Percentiles rank a stretch among this genome's conserved stretches.
phyloP scores from a whole-genome alignment of 1,284 basidiomycete species.

The Tausonia pullulans region DNA sequence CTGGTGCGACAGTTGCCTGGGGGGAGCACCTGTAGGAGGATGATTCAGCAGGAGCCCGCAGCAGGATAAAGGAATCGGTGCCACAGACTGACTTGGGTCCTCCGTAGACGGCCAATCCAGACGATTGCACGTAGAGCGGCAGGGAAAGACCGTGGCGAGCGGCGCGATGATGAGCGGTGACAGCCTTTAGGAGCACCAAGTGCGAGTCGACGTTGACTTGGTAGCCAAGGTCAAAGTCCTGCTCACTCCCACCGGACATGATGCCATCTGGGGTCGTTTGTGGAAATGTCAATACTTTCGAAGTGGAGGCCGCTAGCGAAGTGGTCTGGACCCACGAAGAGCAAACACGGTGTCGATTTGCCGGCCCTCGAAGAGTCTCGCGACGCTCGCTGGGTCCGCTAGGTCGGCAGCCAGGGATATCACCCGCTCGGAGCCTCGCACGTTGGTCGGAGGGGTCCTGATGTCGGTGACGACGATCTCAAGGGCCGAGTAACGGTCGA shows the following conservation, averaged over 20 bases:
- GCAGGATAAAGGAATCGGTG: too few species aligned
- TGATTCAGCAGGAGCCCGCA: too few species aligned
- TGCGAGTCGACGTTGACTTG: conserved; percentile 51
- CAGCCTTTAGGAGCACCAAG: conserved; percentile 42
- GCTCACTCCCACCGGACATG: too few species aligned
- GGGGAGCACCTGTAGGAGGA: conserved; percentile 34
- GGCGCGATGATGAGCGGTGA: conserved; percentile 36
- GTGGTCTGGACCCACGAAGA: conserved; percentile 52
- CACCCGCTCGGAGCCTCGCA: conserved; percentile 28
- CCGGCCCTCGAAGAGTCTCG: conserved; percentile 35
- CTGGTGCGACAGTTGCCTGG: conserved; percentile 29
- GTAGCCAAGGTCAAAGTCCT: too few species aligned
- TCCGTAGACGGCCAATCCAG: conserved; percentile 48
- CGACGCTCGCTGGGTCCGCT: conserved; percentile 37
- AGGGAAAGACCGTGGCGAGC: conserved; percentile 23
- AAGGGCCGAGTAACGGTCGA: conserved; percentile 38
- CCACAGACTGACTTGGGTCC: too few species aligned
- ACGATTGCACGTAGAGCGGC: conserved; percentile 50
- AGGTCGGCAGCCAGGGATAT: conserved; percentile 43
- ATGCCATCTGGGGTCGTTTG: too few species aligned
- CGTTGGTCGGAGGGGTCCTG: conserved; percentile 38
- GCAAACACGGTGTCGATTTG: conserved; percentile 33
- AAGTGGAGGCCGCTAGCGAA: conserved; percentile 54
- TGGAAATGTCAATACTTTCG: conserved; percentile 24
- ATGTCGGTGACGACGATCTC: conserved; percentile 49